Evolutionary conservation across 257 asterid genomes (phyloP).

Genomic region (Lavandula angustifolia): DNA sequence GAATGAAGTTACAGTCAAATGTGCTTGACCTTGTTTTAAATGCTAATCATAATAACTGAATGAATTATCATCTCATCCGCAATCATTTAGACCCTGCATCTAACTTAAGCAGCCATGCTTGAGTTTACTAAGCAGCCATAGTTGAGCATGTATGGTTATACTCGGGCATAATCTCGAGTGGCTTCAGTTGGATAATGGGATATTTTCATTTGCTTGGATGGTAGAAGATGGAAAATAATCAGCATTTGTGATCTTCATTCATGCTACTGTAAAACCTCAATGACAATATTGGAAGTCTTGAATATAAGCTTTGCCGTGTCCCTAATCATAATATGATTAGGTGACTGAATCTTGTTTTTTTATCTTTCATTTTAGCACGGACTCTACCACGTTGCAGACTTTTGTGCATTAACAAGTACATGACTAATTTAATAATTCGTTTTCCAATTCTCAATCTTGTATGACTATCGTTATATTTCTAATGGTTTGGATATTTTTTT

Average conservation of each 20-base stretch:
- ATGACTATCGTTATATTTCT: background rate
- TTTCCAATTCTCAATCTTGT: slow-evolving; percentile 24
- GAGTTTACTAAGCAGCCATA: background rate
- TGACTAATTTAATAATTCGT: background rate
- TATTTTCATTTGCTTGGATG: slow-evolving; percentile 25
- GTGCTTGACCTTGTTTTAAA: slow-evolving; percentile 24
- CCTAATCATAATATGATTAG: slow-evolving; percentile 8
- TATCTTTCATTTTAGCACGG: background rate
- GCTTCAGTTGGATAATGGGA: slow-evolving; percentile 4
- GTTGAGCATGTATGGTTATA: background rate
- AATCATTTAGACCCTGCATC: slow-evolving; percentile 17
- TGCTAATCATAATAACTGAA: slow-evolving; percentile 26
- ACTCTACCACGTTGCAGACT: background rate
- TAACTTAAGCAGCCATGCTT: background rate
- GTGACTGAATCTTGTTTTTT: slow-evolving; percentile 19
- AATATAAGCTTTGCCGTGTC: background rate
- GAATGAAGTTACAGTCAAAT: slow-evolving; percentile 18
- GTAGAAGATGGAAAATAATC: slow-evolving; percentile 19
- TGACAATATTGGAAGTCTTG: slow-evolving; percentile 7
- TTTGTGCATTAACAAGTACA: background rate
- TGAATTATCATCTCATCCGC: slow-evolving; percentile 22
- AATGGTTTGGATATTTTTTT: slow-evolving; percentile 22
- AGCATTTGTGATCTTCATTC: slow-evolving; percentile 5
- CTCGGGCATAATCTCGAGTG: slow-evolving; percentile 3
- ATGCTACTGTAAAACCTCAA: slow-evolving; percentile 11